These are phyloP conservation scores for Aspergillus tamarii DNA, from an alignment of 2,329 filamentous ascomycete genomes.

Conservation along the genomic window DNA sequence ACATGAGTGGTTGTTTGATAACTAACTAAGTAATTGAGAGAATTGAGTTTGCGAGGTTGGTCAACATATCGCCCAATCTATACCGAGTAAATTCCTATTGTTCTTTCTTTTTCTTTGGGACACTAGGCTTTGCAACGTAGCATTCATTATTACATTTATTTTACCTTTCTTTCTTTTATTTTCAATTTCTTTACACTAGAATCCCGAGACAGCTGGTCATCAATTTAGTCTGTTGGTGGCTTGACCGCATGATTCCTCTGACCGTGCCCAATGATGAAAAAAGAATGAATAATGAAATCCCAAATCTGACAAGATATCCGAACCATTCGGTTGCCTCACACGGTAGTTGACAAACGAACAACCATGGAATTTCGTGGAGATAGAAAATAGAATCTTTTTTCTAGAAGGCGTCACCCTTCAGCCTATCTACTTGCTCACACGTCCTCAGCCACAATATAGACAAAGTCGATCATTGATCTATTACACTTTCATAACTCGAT, in stretches of 20 bases:
- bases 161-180: neutral
- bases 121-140: neutral
- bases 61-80: neutral
- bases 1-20: neutral
- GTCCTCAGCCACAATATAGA: neutral
- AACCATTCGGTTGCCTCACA: neutral
- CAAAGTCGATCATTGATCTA: neutral
- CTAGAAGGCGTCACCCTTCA: too few species aligned
- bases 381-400: neutral
- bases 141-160: neutral
- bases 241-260: neutral
- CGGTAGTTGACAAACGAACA: neutral
- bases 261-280: neutral
- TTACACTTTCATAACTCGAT: neutral
- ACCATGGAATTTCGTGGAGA: neutral
- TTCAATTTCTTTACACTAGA: neutral
- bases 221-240: neutral
- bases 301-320: neutral
- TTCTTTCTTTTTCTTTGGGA: neutral
- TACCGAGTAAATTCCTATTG: neutral
- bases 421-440: too few species aligned
- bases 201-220: neutral
- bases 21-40: neutral
- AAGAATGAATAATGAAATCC: neutral
- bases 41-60: neutral